These are phyloP conservation scores for Prunus salicina DNA, from an alignment of 306 rosid genomes.

Conservation along the genomic window DNA sequence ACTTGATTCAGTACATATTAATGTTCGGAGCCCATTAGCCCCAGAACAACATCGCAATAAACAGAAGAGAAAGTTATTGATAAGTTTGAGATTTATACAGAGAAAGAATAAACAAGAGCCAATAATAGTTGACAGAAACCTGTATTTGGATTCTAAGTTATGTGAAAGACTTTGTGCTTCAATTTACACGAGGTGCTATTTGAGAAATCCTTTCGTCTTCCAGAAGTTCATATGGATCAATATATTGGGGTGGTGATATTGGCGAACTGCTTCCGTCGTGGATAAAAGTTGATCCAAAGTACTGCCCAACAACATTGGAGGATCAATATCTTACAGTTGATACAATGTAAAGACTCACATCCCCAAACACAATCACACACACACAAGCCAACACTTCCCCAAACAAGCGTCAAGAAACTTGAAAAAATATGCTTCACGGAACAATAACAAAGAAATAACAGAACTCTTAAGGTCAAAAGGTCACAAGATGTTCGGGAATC, in stretches of 20 bases:
- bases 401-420: background rate
- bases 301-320: constrained; percentile 48
- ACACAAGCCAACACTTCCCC: background rate
- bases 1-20: no score
- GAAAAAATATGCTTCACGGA: background rate
- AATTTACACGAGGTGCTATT: constrained; percentile 71
- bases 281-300: constrained; percentile 71
- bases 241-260: constrained; percentile 63
- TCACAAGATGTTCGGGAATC: background rate
- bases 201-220: constrained; percentile 91
- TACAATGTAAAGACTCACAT: background rate
- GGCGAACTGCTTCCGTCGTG: constrained; percentile 65
- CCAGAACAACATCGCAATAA: constrained; percentile 5
- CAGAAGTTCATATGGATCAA: constrained; percentile 84
- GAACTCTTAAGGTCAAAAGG: no score
- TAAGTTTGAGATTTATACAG: constrained; percentile 16
- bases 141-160: constrained; percentile 2
- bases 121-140: constrained; percentile 15
- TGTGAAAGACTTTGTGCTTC: constrained; percentile 13
- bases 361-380: background rate
- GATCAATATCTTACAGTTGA: background rate
- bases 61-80: constrained; percentile 7
- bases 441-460: background rate
- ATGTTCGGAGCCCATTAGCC: no score
- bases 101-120: constrained; percentile 13